phyloP scores from a whole-genome alignment of 768 basidiomycete genomes.

The Tricholoma hemisulphureum region DNA sequence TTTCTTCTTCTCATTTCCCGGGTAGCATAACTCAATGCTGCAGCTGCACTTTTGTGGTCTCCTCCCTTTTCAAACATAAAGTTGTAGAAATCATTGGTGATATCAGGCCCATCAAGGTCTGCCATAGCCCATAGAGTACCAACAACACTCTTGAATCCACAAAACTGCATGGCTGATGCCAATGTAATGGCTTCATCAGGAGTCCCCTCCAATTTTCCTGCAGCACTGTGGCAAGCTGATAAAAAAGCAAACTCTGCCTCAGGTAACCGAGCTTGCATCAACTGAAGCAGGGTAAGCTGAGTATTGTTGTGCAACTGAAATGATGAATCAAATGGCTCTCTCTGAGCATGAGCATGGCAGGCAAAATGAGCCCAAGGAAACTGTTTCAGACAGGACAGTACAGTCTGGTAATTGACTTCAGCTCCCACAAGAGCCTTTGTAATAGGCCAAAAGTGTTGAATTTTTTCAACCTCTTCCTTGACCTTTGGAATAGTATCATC shows the following conservation, averaged over 20 bases:
- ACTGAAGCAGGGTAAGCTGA: too few relatives aligned
- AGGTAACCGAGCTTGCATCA: too few relatives aligned
- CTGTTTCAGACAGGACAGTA: not conserved
- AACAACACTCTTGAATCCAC: constrained; percentile 16
- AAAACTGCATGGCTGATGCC: constrained; percentile 10
- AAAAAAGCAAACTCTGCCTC: too few relatives aligned
- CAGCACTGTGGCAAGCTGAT: too few relatives aligned
- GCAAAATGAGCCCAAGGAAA: not conserved
- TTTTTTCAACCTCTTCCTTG: not conserved
- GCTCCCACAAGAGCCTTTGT: not conserved
- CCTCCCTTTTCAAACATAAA: not conserved
- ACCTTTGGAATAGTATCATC: not conserved
- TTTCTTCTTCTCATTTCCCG: not conserved
- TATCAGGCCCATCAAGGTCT: constrained; percentile 1
- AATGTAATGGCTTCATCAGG: constrained; percentile 14
- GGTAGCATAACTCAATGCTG: not conserved
- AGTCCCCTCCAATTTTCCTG: too few relatives aligned
- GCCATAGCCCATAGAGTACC: constrained; percentile 14
- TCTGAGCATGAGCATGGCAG: not conserved
- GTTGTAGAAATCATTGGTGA: not conserved
- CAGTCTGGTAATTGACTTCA: not conserved
- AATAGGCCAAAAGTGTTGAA: not conserved
- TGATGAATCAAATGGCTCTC: not conserved
- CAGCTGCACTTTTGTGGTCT: not conserved
- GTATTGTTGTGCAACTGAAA: constrained; percentile 1